Evolutionary conservation across 2,329 filamentous ascomycete species (phyloP).

Genomic region (Colletotrichum horii): DNA sequence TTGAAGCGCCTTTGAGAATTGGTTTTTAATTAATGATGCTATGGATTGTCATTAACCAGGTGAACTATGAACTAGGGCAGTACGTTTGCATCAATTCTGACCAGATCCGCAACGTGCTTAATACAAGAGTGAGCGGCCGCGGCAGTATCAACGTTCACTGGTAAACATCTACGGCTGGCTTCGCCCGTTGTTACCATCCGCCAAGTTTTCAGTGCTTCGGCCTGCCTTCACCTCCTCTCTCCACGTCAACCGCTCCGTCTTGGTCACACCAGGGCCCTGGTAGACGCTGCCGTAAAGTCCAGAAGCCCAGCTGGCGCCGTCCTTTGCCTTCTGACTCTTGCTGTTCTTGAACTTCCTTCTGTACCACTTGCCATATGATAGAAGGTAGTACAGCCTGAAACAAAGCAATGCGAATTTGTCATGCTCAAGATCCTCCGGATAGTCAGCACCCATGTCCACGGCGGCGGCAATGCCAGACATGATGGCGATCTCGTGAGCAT

Average conservation of each 20-base stretch:
- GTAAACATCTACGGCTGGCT: conserved; percentile 31
- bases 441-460: conserved; percentile 68
- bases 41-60: rapidly evolving
- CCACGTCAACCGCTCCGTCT: conserved; percentile 58
- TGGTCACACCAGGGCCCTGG: conserved; percentile 60
- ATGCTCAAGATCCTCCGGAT: conserved; percentile 67
- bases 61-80: rapidly evolving
- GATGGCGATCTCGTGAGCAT: conserved; percentile 71
- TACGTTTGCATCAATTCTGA: rapidly evolving
- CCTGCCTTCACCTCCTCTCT: conserved; percentile 41
- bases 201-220: conserved; percentile 37
- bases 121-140: not conserved
- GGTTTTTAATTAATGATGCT: too few relatives aligned
- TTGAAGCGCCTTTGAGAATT: too few relatives aligned
- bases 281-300: conserved; percentile 66
- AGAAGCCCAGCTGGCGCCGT: conserved; percentile 60
- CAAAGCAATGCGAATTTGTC: conserved; percentile 65
- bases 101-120: rapidly evolving
- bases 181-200: conserved; percentile 34
- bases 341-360: conserved; percentile 35
- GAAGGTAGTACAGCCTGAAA: conserved; percentile 66
- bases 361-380: conserved; percentile 68
- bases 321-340: conserved; percentile 41
- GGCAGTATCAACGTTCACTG: not conserved
- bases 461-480: conserved; percentile 73